Percentiles rank a stretch among this genome's conserved stretches.
Evolutionary conservation across 257 asterid species (phyloP).

Genomic region (Haberlea rhodopensis): DNA sequence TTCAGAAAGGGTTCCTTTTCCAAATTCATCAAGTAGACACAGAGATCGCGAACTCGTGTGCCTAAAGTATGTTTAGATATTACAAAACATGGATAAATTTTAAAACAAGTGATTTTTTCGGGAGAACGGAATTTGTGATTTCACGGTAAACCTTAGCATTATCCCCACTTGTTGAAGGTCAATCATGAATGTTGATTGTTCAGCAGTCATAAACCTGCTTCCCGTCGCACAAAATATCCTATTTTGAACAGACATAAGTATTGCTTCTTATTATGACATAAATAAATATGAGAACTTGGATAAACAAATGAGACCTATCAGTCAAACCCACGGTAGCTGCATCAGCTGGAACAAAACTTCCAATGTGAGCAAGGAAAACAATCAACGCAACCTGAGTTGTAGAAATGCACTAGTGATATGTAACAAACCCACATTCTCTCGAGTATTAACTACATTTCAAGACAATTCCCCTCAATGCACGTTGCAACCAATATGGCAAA

Average conservation of each 20-base stretch:
- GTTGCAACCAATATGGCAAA: too few relatives aligned
- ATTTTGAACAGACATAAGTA: conserved; percentile 24
- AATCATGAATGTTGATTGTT: conserved; percentile 96
- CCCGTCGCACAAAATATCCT: conserved; percentile 98
- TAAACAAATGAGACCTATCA: conserved; percentile 58
- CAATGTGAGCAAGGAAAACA: conserved; percentile 93
- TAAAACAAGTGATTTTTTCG: conserved; percentile 16
- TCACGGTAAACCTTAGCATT: conserved; percentile 75
- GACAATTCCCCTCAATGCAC: too few relatives aligned
- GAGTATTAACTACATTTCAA: conserved; percentile 4
- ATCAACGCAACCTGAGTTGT: conserved; percentile 82
- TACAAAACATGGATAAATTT: conserved; percentile 10
- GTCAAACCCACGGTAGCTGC: conserved; percentile 95
- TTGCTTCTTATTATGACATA: conserved; percentile 10
- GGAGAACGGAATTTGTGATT: conserved; percentile 16
- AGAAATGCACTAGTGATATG: conserved; percentile 19
- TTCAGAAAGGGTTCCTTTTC: conserved; percentile 96
- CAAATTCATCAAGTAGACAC: conserved; percentile 93
- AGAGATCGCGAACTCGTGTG: conserved; percentile 84
- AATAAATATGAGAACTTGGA: conserved; percentile 19
- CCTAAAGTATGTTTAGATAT: conserved; percentile 40
- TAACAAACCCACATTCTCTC: neutral
- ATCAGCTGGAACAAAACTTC: conserved; percentile 98
- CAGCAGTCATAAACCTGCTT: conserved; percentile 93
- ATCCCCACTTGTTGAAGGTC: conserved; percentile 97